These are phyloP conservation scores for Haematococcus sp. DNA, from an alignment of 139 green algal genomes.

Conservation along the genomic window DNA sequence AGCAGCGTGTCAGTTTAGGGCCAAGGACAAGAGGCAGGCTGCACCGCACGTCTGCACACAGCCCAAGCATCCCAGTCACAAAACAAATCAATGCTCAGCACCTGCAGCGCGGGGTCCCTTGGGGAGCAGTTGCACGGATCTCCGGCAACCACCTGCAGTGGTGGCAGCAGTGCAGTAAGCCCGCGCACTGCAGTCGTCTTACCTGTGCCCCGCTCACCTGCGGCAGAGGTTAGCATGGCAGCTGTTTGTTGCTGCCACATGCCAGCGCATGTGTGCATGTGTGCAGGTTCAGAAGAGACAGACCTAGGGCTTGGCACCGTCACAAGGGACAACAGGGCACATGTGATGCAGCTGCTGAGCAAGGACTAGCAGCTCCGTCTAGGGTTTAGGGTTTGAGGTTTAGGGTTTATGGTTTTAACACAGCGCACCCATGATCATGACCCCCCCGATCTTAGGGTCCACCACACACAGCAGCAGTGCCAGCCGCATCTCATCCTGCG, in stretches of 20 bases:
- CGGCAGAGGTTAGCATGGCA: too few species aligned
- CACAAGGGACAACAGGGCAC: too few species aligned
- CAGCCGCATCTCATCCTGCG: slow-evolving; percentile 93
- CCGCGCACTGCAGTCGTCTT: slow-evolving; percentile 82
- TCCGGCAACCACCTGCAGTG: slow-evolving; percentile 70
- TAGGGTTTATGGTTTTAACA: too few species aligned
- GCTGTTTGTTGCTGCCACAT: too few species aligned
- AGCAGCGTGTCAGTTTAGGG: too few species aligned
- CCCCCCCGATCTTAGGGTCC: slow-evolving; percentile 84
- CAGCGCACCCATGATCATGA: slow-evolving; percentile 88
- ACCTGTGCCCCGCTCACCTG: slow-evolving; percentile 22
- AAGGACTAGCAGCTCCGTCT: neutral
- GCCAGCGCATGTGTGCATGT: too few species aligned
- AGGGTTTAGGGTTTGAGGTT: neutral
- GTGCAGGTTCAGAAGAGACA: too few species aligned
- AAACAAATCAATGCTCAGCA: slow-evolving; percentile 10
- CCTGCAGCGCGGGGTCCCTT: neutral
- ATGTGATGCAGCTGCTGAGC: too few species aligned
- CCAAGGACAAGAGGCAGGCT: too few species aligned
- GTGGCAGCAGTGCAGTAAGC: slow-evolving; percentile 81
- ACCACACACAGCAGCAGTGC: slow-evolving; percentile 89
- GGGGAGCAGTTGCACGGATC: slow-evolving; percentile 83
- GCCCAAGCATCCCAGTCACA: too few species aligned
- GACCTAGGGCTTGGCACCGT: too few species aligned
- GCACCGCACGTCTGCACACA: neutral